Percentiles rank a stretch among this genome's conserved stretches.
Evolutionary conservation across 148 eudicot species (phyloP).

Genomic region (Persicaria tinctoria): DNA sequence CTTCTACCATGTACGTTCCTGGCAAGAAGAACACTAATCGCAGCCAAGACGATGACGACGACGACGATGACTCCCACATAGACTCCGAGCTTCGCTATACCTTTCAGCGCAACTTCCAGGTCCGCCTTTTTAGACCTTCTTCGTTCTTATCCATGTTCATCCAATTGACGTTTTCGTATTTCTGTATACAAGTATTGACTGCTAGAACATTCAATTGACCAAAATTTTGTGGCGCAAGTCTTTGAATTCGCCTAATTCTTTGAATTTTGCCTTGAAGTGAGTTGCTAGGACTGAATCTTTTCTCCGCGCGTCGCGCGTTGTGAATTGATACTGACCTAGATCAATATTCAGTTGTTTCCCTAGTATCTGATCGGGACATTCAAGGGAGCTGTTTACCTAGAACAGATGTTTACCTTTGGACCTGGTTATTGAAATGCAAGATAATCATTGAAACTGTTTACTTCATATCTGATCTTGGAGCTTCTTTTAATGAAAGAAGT

Average conservation of each 20-base stretch:
- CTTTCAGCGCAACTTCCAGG: conserved; percentile 82
- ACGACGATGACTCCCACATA: conserved; percentile 38
- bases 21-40: conserved; percentile 31
- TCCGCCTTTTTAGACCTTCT: conserved; percentile 10
- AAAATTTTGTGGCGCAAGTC: background rate
- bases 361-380: too few species aligned
- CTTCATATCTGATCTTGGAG: background rate
- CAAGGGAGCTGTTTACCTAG: too few species aligned
- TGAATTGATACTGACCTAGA: too few species aligned
- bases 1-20: conserved; percentile 83
- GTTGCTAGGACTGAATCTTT: background rate
- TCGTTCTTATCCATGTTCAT: background rate
- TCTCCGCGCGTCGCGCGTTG: background rate
- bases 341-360: too few species aligned
- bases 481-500: background rate
- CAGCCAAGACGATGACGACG: background rate
- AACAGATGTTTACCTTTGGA: too few species aligned
- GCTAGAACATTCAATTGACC: background rate
- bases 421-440: background rate
- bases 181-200: background rate
- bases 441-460: background rate
- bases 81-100: conserved; percentile 86
- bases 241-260: background rate
- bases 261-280: conserved; percentile 2
- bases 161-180: too few species aligned